Base-by-base conservation (phyloP, 495 filamentous ascomycete species). In the Penicillium desertorum region DNA sequence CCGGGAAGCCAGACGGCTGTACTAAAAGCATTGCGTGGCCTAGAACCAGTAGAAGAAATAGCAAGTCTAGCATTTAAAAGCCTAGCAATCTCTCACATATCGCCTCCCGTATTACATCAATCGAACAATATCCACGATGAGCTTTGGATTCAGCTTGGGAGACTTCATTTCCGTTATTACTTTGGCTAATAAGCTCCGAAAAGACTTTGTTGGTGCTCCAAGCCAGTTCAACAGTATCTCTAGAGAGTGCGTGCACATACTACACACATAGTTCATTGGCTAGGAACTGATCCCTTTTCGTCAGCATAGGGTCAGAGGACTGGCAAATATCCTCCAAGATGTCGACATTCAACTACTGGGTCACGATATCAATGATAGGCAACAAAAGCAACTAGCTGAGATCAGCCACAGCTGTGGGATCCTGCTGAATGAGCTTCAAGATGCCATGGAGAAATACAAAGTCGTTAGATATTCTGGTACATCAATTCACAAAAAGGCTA, bases 161-260 rank as follows among this genome's bases (percentile, higher is more conserved):
- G 47, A 50, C 30, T 20, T 50, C 1, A 11, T 36, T 16, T 20
- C 19, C 5, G 11, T 36, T 14, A 1, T 50, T 11, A 22, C 47
- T 7, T n/a, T 50, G 30, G 47, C 47, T 3, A 34, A 50, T 36
- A 50, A 50, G 8, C 47, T 37, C 12, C 47, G 47, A 50, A 50
- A 5, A 14, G 47, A 50, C 19, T 50, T 50, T 37, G 17, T 50
- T 20, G 47, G 30, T 1, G 47, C 47, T 8, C 47, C 47, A 20
- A 36, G n/a, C 20, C 47, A 50, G 14, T 50, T 34, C 29, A 50
- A 34, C 12, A 36, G 30, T 50, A 50, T 50, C 5, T 14, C 47
- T 3, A 23, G 12, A 34, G 47, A 50, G 47, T 50, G 19, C 2
- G 47, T 25, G 0, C 6, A 27, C 6, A 27, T 45, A n/a, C 7